Evolutionary conservation across 2,329 filamentous ascomycete genomes (phyloP), one percentile per base, ranked within the genome.

Genomic region (Sordariomycetes sp.): DNA sequence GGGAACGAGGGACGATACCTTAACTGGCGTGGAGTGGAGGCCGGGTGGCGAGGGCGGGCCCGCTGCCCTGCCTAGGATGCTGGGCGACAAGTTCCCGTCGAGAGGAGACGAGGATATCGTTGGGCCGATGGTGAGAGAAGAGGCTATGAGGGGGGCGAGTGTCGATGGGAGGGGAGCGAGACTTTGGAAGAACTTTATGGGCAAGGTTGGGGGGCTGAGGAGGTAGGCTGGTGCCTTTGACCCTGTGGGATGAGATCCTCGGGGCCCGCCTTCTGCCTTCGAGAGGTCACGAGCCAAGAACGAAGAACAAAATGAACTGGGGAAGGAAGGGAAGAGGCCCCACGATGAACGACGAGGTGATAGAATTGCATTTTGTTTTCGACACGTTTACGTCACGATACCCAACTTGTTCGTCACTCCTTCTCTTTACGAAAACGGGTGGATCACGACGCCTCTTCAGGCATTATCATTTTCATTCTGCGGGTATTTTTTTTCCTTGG

Each of bases 61-160:
- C 50, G 81, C 80, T 59, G 81, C 81, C 58, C 82, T 90, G 61
- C 86, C 87, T 0, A 78, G 80, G 28, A 80, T 91, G 63, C 76
- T 85, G 61, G 86, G 87, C 66, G 86, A 87, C 66, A 96, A 96
- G 69, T 96, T 96, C 65, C 90, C 90, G 25, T 84, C 86, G 63
- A 81, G 92, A 35, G 90, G 90, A 56, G 90, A 96, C 65, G 86
- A 91, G 64, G 91, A 95, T 69, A 95, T 96, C 67, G 90, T 96
- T 52, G 91, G 91, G 1, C 91, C 91, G 7, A 96, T 96, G 91
- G 82, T 84, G 63, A 79, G 80, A 13, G 78, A 81, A 62, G 73
- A 74, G 45, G 71, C 75, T 61, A 82, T 20, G 10, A 71, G 75
- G 53, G 69, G 71, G 15, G 67, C 67, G 53, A 73, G 70, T 58